Evolutionary conservation across 805 yeast species (phyloP), one percentile per base, ranked within the genome.

Genomic region (Saturnispora sekii): DNA sequence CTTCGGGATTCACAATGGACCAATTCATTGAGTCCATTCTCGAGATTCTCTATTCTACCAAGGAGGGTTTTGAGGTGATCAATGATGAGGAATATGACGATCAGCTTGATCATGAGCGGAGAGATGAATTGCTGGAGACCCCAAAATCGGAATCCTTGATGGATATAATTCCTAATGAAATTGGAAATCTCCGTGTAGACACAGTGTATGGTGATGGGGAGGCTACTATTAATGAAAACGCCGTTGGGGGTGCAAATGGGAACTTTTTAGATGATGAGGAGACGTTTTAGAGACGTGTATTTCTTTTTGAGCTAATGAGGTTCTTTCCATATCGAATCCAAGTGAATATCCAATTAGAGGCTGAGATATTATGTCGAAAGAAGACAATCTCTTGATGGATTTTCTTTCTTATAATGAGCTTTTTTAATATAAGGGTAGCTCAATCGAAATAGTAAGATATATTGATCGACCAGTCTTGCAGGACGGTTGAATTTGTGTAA

Each of bases 51-150:
- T 89, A 85, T 54, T 74, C 82, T 6, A 83, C 94, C 0, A 87
- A 84, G 44, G 95, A 84, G 51, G 95, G 95, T 1, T 87, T 87
- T 57, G 83, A 79, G 54, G 70, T 73, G 18, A 81, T 81, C n/a
- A 61, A 61, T 33, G 67, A 59, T 28, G 54, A 53, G 10, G 34
- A 33, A 10, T 35, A 35, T 35, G 21, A 26, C 9, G 10, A 26
- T 15, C 14, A 34, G 5, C 12, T 17, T 35, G 34, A 41, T 21
- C 11, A 11, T 34, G 15, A 34, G 15, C 17, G 5, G 30, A 39
- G n/a, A 32, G n/a, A 4, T 32, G 38, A 34, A 10, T 41, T 26
- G 26, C 35, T 21, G 38, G 16, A 34, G 7, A 34, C 43, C 11
- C 43, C 43, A 15, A 33, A 41, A 41, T 34, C 43, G 15, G 43